A percentile compares a stretch with the other conserved stretches of the same genome.
phyloP scores from a whole-genome alignment of 2,329 filamentous ascomycete species.

The Alternaria tenuissima region DNA sequence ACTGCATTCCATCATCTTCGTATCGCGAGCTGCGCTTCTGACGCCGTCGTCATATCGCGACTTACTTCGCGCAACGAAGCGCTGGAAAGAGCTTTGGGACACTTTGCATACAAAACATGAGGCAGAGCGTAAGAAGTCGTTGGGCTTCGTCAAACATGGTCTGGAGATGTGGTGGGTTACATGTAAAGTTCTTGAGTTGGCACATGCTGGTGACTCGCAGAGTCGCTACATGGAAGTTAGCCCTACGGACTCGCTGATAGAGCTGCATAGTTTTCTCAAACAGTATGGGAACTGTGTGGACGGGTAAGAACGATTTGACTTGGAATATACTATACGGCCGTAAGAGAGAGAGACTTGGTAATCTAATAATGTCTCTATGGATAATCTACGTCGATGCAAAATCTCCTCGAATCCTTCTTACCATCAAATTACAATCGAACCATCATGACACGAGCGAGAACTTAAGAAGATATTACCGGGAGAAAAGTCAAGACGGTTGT shows the following conservation, averaged over 20 bases:
- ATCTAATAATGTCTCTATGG: neutral
- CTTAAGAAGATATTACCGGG: neutral
- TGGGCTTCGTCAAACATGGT: constrained; percentile 24
- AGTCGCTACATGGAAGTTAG: constrained; percentile 12
- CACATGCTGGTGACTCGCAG: neutral
- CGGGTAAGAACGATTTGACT: neutral
- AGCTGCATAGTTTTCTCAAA: constrained; percentile 16
- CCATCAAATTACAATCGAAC: neutral
- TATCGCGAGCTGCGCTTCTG: neutral
- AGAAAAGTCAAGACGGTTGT: neutral
- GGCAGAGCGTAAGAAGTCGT: neutral
- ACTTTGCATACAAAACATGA: neutral
- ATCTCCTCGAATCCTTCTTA: neutral
- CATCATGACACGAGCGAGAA: neutral
- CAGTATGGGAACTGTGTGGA: neutral
- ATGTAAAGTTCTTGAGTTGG: constrained; percentile 15
- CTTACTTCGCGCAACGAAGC: constrained; percentile 18
- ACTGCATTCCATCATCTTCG: constrained; percentile 3
- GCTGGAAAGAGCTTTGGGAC: constrained; percentile 29
- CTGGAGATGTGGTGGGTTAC: constrained; percentile 28
- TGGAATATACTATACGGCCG: neutral
- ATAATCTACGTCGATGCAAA: neutral
- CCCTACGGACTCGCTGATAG: constrained; percentile 17
- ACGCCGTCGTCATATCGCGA: neutral
- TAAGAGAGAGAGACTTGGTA: neutral